Conservation (phyloP, 2,329 filamentous ascomycete species). For the Cladosporium velox region DNA sequence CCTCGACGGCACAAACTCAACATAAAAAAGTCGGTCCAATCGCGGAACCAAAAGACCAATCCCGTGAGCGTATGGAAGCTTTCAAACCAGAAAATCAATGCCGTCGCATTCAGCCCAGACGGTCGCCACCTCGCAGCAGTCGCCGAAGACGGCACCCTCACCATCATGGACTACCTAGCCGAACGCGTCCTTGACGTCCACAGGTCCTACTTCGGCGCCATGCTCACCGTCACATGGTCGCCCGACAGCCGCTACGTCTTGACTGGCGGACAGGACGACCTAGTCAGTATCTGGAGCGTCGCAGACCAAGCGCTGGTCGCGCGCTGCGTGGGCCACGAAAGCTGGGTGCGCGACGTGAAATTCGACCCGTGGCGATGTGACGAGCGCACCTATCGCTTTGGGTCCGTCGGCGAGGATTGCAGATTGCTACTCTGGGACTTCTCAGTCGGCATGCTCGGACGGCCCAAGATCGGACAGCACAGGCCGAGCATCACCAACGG, state of each 20-base stretch:
- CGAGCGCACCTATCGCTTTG: conserved; percentile 91
- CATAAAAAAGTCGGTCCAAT: conserved; percentile 88
- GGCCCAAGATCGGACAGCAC: conserved; percentile 70
- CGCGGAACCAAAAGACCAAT: conserved; percentile 89
- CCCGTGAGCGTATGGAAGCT: conserved; percentile 91
- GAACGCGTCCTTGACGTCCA: conserved; percentile 88
- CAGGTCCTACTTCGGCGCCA: conserved; percentile 87
- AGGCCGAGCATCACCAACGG: conserved; percentile 54
- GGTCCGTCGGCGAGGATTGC: conserved; percentile 93
- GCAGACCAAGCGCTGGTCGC: conserved; percentile 82
- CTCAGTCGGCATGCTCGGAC: conserved; percentile 91
- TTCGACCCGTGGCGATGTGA: conserved; percentile 98
- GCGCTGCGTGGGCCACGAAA: conserved; percentile 90
- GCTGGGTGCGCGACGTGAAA: conserved; percentile 89
- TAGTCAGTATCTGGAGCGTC: conserved; percentile 94
- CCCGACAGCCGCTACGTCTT: conserved; percentile 95
- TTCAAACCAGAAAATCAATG: conserved; percentile 86
- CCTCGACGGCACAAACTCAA: conserved; percentile 53
- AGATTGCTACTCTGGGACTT: conserved; percentile 95
- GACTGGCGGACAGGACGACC: conserved; percentile 92
- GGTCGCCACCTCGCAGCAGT: conserved; percentile 84
- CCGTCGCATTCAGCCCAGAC: conserved; percentile 90
- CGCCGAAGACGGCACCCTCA: conserved; percentile 84
- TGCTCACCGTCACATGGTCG: conserved; percentile 95
- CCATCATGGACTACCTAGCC: conserved; percentile 87